Percentiles rank a stretch among this genome's conserved stretches.
Conservation (phyloP, 2,329 filamentous ascomycete species). For the Akanthomyces uredinophilus region DNA sequence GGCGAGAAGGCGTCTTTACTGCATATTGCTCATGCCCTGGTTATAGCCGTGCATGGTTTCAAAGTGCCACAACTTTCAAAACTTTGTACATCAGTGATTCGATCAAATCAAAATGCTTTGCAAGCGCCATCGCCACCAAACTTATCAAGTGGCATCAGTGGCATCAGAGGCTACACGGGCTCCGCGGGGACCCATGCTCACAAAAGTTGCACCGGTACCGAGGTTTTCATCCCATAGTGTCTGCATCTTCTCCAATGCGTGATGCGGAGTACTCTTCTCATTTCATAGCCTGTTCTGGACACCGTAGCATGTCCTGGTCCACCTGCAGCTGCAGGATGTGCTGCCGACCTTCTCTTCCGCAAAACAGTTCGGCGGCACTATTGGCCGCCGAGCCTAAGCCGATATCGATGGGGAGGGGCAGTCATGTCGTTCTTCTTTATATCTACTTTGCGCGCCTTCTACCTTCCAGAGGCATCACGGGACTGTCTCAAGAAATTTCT, state of each 20-base stretch:
- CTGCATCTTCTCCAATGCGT: not conserved
- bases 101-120: not conserved
- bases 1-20: not conserved
- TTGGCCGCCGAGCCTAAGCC: not conserved
- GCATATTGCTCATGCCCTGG: not conserved
- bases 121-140: not conserved
- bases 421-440: not conserved
- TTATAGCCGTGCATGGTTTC: not conserved
- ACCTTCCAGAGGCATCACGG: not conserved
- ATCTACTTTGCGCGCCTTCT: not conserved
- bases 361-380: no score
- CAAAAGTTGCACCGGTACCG: not conserved
- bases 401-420: not conserved
- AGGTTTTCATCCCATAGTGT: not conserved
- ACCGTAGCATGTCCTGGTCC: not conserved
- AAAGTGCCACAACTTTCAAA: not conserved
- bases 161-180: not conserved
- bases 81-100: not conserved
- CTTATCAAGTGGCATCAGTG: not conserved
- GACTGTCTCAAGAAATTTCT: not conserved
- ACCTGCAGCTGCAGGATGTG: not conserved
- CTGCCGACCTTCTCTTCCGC: not conserved
- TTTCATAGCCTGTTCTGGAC: not conserved
- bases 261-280: constrained; percentile 4
- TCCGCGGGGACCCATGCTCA: not conserved